phyloP scores from a whole-genome alignment of 768 basidiomycete species.

The Mrakia blollopis region DNA sequence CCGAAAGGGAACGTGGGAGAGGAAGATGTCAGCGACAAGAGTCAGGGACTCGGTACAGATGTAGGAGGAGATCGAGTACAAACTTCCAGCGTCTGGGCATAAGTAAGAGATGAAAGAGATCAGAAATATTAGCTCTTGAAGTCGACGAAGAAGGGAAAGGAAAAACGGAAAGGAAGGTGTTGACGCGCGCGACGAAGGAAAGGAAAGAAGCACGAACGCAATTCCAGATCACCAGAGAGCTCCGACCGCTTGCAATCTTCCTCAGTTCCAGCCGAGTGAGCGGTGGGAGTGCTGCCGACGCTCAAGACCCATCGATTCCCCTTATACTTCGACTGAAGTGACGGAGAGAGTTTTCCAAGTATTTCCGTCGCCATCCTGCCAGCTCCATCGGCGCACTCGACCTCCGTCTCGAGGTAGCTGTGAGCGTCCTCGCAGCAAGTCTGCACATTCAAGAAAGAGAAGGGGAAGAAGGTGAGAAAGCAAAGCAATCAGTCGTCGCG shows the following conservation, averaged over 20 bases:
- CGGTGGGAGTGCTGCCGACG: slow-evolving; percentile 82
- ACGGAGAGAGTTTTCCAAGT: slow-evolving; percentile 46
- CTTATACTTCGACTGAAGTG: slow-evolving; percentile 41
- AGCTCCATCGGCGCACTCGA: slow-evolving; percentile 63
- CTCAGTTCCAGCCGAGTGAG: slow-evolving; percentile 62
- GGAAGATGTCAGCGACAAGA: too few relatives aligned
- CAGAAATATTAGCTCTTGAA: not conserved
- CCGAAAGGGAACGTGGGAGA: not conserved
- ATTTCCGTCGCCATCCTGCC: slow-evolving; percentile 53
- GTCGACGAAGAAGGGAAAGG: too few relatives aligned
- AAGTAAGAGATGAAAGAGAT: not conserved
- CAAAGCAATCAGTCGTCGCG: not conserved
- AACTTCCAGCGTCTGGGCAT: not conserved
- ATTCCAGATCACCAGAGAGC: slow-evolving; percentile 62
- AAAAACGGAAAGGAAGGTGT: too few relatives aligned
- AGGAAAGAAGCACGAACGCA: slow-evolving; percentile 54
- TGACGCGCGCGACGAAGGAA: not conserved
- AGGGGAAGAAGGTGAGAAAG: not conserved
- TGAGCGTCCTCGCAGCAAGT: slow-evolving; percentile 52
- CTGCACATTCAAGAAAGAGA: not conserved
- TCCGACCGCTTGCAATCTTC: slow-evolving; percentile 45
- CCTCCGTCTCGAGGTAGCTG: slow-evolving; percentile 62
- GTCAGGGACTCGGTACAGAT: not conserved
- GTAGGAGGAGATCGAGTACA: not conserved
- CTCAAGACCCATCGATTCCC: slow-evolving; percentile 60